Evolutionary conservation across 2,329 filamentous ascomycete genomes (phyloP).

Genomic region (Penicillium sp.): DNA sequence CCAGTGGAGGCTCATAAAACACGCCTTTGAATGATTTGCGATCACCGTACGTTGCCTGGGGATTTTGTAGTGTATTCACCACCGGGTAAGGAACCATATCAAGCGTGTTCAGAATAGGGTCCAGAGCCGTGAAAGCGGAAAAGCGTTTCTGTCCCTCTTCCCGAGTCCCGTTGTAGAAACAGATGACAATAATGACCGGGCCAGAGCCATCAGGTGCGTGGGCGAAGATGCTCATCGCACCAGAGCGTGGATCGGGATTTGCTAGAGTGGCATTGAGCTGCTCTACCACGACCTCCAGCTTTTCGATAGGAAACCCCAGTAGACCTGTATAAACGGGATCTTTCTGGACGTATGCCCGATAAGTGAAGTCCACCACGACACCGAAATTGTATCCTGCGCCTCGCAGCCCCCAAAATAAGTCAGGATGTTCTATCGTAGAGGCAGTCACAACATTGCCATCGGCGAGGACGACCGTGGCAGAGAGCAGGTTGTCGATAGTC

Average conservation of each 20-base stretch:
- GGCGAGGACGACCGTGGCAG: conserved; percentile 41
- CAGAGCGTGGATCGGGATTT: conserved; percentile 57
- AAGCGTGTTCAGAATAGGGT: conserved; percentile 38
- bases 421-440: conserved; percentile 45
- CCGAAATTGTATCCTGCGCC: conserved; percentile 50
- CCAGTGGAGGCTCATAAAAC: conserved; percentile 46
- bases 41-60: conserved; percentile 38
- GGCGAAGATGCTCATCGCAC: conserved; percentile 28
- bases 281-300: conserved; percentile 24
- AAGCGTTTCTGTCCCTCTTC: conserved; percentile 39
- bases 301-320: conserved; percentile 24
- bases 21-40: conserved; percentile 46
- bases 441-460: conserved; percentile 39
- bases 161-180: conserved; percentile 40
- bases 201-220: conserved; percentile 31
- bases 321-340: conserved; percentile 36
- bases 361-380: conserved; percentile 47
- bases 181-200: conserved; percentile 31
- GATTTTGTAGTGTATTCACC: conserved; percentile 42
- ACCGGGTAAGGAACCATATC: conserved; percentile 43
- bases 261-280: conserved; percentile 48
- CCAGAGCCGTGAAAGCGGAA: conserved; percentile 38
- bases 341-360: conserved; percentile 33
- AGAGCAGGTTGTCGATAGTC: conserved; percentile 50
- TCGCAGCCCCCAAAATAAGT: conserved; percentile 51